Base-by-base conservation (phyloP, 306 rosid genomes). In the Spatholobus suberectus region DNA sequence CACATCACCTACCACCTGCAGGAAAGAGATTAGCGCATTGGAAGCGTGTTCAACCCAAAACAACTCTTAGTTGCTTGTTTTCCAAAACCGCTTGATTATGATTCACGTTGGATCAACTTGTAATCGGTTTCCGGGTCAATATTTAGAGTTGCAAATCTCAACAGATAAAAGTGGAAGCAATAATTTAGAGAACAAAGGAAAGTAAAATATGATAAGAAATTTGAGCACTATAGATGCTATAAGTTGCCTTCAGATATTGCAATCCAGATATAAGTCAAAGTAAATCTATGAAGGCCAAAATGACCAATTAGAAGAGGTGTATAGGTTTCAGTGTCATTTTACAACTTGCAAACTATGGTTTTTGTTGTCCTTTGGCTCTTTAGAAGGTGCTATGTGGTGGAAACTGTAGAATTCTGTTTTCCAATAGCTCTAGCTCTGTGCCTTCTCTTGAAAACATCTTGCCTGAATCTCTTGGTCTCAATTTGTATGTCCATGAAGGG, bases 381-480 rank as follows among this genome's bases (percentile, higher is more conserved):
- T 15, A 14, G 21, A 66, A 34, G 46, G 29, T 61, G 43, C 75
- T n/a, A n/a, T n/a, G n/a, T n/a, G n/a, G n/a, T n/a, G n/a, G n/a
- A n/a, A n/a, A n/a, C n/a, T n/a, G 82, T 38, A 35, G 90, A 83
- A 68, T 71, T 85, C 70, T 72, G 88, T 51, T 70, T 88, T 78
- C 73, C 73, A 61, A 73, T 80, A 66, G 85, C 92, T 84, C 93
- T 91, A 76, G 95, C 93, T 85, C 87, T 89, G 78, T 95, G 94
- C 89, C 94, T 89, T 90, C 97, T 90, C 90, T 91, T 95, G 92
- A 93, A 95, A 78, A 95, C 89, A 88, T 95, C 98, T 84, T 92
- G 97, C 77, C 98, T 87, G 86, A 94, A 87, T 88, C 90, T 91
- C 90, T 89, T 95, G 65, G 98, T 95, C 87, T 95, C 97, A 52